Base-by-base conservation (phyloP, 2,329 filamentous ascomycete genomes). In the Zarea fungicola region DNA sequence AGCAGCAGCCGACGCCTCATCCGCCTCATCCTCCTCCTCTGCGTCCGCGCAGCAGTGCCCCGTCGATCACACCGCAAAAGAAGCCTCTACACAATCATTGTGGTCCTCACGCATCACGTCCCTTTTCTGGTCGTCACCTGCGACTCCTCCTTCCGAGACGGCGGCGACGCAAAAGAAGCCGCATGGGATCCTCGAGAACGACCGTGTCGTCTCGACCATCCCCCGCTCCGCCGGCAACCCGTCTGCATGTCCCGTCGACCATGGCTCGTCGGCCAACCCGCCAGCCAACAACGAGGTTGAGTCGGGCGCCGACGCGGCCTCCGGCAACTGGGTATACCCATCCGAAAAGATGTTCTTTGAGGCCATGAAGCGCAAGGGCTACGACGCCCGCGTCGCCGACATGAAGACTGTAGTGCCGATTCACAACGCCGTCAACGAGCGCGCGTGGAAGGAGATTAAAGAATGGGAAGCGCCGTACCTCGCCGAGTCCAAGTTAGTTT, bases 311-410 rank as follows among this genome's bases (percentile, higher is more conserved):
- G 83, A 89, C 59, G 72, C 76, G 43, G 64, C 71, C 31, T 80
- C 81, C 0, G 92, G 92, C 1, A 96, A 96, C 66, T 99, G 93
- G 93, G 85, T 99, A 53, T 99, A 99, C 68, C 93, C 93, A 0
- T 93, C 87, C 0, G 92, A 97, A 66, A 86, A 88, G 62, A 95
- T 96, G 83, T 99, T 99, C 75, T 97, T 97, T 71, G 88, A 95
- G 41, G 93, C 93, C 37, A 92, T 99, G 83, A 83, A 86, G 73
- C 85, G 92, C 63, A 99, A 99, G 69, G 86, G 85, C 36, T 85
- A 90, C 71, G 81, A 83, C 52, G 84, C 80, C 25, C 72, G 76
- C 13, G 81, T 80, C 1, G 73, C 77, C 6, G 90, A 96, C 68
- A 96, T 96, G 85, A 84, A 81, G 60, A 87, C 87, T 28, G 91